phyloP scores from a whole-genome alignment of 805 yeast species.

The Lipomyces yamadae region DNA sequence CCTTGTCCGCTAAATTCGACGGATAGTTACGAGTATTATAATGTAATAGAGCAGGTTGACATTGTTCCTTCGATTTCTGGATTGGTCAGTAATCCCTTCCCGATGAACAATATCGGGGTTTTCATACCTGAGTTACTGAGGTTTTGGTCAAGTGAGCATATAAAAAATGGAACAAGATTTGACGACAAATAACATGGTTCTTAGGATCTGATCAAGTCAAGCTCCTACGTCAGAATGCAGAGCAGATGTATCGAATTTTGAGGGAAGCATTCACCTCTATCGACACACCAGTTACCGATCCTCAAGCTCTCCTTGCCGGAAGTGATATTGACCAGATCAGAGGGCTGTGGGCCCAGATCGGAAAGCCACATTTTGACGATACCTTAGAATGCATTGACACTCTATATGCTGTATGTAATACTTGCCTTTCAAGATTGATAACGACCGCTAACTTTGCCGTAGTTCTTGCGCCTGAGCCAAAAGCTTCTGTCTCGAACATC shows the following conservation, averaged over 20 bases:
- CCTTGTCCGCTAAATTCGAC: not conserved
- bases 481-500: slow-evolving; percentile 49
- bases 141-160: slow-evolving; percentile 41
- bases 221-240: slow-evolving; percentile 51
- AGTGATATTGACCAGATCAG: slow-evolving; percentile 21
- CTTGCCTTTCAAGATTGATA: not conserved
- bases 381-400: not conserved
- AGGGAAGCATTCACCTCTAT: slow-evolving; percentile 34
- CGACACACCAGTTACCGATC: slow-evolving; percentile 46
- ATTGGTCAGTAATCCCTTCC: slow-evolving; percentile 67
- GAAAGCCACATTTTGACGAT: slow-evolving; percentile 6
- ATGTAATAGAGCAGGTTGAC: slow-evolving; percentile 66
- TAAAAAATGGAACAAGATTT: slow-evolving; percentile 2
- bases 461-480: slow-evolving; percentile 39
- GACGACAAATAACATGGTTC: not conserved
- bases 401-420: slow-evolving; percentile 10
- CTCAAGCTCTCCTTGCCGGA: slow-evolving; percentile 8
- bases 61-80: slow-evolving; percentile 71
- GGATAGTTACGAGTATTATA: slow-evolving; percentile 55
- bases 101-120: slow-evolving; percentile 75
- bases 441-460: not conserved
- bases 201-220: slow-evolving; percentile 59
- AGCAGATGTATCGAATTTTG: slow-evolving; percentile 42
- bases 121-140: slow-evolving; percentile 61
- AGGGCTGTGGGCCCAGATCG: slow-evolving; percentile 25